phyloP scores from a whole-genome alignment of 208 protist species.

The Acanthamoeba sp. region DNA sequence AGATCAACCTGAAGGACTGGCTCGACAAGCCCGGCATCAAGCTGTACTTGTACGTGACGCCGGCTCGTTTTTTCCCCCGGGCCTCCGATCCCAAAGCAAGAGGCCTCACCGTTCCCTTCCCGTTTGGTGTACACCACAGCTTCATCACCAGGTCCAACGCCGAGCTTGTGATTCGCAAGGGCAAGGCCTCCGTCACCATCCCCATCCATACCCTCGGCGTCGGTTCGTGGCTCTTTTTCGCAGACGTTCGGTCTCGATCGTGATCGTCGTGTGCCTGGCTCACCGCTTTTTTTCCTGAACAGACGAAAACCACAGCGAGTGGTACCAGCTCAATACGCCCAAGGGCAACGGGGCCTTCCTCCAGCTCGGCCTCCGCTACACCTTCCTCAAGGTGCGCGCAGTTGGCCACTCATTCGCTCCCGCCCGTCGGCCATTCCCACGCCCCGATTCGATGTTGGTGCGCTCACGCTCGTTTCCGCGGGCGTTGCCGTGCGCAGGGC shows the following conservation, averaged over 20 bases:
- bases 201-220: background rate
- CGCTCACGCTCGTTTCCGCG: background rate
- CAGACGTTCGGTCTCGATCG: background rate
- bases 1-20: background rate
- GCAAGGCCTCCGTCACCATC: background rate
- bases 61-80: background rate
- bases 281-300: no score
- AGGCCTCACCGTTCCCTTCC: background rate
- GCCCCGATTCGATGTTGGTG: background rate
- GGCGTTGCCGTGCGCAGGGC: background rate
- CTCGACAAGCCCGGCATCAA: background rate
- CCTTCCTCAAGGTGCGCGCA: slow-evolving; percentile 34
- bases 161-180: background rate
- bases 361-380: background rate
- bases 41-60: slow-evolving; percentile 1
- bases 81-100: no score
- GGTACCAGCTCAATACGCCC: slow-evolving; percentile 22
- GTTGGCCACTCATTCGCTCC: background rate
- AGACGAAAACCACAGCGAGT: slow-evolving; percentile 16
- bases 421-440: background rate
- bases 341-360: background rate
- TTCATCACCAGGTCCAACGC: slow-evolving; percentile 18
- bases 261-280: background rate
- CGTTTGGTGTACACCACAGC: background rate
- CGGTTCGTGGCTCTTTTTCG: background rate